Evolutionary conservation across 495 filamentous ascomycete species (phyloP), one percentile per base, ranked within the genome.

Genomic region (Opeltia flavorubescens): DNA sequence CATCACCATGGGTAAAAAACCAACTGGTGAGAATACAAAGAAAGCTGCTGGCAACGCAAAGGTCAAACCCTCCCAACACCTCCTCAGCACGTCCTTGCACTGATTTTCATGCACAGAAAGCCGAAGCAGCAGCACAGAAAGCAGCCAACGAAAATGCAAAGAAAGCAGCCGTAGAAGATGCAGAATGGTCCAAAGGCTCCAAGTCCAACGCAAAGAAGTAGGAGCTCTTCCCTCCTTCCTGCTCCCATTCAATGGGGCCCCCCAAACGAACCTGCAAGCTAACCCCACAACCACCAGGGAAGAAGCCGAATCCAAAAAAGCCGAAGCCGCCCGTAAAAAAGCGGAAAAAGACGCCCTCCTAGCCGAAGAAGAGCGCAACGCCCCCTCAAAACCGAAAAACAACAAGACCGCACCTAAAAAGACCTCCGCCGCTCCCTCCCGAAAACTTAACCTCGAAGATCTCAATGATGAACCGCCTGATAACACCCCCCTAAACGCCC

Each of bases 161-260:
- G 65, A 75, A 67, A 27, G 76, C 75, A 0, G 73, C 67, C 0
- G 77, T 62, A 31, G 93, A 95, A 55, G 80, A 81, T 8, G 70
- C 70, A 49, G 70, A 94, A 51, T 98, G 91, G 91, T 47, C 66
- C 2, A 85, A 94, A 65, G 91, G 91, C 44, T 59, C 83, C 26
- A 98, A 96, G 67, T 76, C 69, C 47, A 84, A 66, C 49, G 60
- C 83, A 20, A 95, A 94, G 67, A 89, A 93, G 89, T 94, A 63
- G 57, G 76, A 66, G 23, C 21, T 35, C 21, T 29, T 55, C 40
- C 26, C 31, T 43, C 27, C 29, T 17, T 30, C 30, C 34, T 12
- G 20, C 46, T 35, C 28, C 5, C 17, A 35, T 35, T 34, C 7
- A 46, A 24, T 28, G 13, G 20, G 38, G 30, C 20, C 36, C 34